Evolutionary conservation across 768 basidiomycete genomes (phyloP), one percentile per base, ranked within the genome.

Genomic region (Podaxis mareebaensis): DNA sequence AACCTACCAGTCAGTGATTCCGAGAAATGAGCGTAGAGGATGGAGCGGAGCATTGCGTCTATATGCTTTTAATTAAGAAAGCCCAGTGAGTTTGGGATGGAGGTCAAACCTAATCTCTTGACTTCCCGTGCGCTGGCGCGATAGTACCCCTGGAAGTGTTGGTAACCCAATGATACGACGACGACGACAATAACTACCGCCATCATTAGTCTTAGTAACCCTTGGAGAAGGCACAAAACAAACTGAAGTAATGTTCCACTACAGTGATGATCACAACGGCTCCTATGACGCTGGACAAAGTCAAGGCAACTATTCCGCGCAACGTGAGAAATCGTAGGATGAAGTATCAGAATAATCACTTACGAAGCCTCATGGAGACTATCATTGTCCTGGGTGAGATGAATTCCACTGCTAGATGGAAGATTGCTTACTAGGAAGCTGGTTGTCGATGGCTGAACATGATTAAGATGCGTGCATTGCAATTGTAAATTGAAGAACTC

Each of bases 21-120:
- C 0, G 89, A 84, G 70, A 93, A 90, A 68, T 91, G 90, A 0
- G 90, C 83, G 71, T 93, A 93, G 8, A 93, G 79, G 10, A 88
- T 75, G 2, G 89, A 90, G 40, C 91, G 88, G 4, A 93, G 78
- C 76, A 90, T 84, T 7, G 88, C 80, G 71, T 92, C 91, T 85
- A 57, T 12, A 67, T 1, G 58, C 30, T 24, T 51, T 38, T 52
- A 24, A 42, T 6, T n/a, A 12, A 38, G 28, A 51, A 24, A 49
- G 48, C 8, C 10, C n/a, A 49, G 3, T 30, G 20, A 46, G 49
- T 20, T 22, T 54, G 42, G 42, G 7, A 22, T 6, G 20, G 53
- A 56, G 8, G 51, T 33, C 60, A 33, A 68, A 76, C 79, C 78
- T 44, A 81, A 66, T 59, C 78, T 68, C 64, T 92, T 93, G 70